Evolutionary conservation across 768 basidiomycete genomes (phyloP).

Genomic region (Leccinum aurantiacum): DNA sequence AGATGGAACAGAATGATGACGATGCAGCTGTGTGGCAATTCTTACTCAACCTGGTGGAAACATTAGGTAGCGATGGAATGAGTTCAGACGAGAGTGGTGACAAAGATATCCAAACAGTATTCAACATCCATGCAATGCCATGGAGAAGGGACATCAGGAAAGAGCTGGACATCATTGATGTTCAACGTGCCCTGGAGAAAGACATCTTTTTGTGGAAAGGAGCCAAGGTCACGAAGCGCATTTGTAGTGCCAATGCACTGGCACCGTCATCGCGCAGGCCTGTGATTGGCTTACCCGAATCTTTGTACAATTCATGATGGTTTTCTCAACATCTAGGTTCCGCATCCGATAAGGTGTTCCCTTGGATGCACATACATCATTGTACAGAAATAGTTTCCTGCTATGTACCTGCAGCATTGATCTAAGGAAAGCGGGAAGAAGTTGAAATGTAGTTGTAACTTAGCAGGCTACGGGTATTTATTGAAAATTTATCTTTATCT

Average conservation of each 20-base stretch:
- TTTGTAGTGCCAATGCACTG: neutral
- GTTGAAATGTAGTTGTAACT: too few relatives aligned
- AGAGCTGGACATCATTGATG: constrained; percentile 8
- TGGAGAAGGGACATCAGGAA: constrained; percentile 6
- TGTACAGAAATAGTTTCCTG: too few relatives aligned
- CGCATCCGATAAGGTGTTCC: neutral
- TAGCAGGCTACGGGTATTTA: too few relatives aligned
- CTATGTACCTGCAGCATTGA: too few relatives aligned
- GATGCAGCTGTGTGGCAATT: too few relatives aligned
- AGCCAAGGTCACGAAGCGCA: neutral
- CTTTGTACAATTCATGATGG: neutral
- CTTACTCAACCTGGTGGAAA: too few relatives aligned
- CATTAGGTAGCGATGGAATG: constrained; percentile 5
- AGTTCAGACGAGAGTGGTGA: constrained; percentile 11
- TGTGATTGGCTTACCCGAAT: neutral
- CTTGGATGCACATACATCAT: neutral
- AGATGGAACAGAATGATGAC: too few relatives aligned
- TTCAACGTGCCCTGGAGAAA: neutral
- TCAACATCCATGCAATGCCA: neutral
- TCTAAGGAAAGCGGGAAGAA: too few relatives aligned
- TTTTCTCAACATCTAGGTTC: neutral
- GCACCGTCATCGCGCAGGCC: neutral
- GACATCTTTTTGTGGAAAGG: neutral
- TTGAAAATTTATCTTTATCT: too few relatives aligned
- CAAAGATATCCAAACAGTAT: neutral